A percentile compares a stretch with the other conserved stretches of the same genome.
phyloP scores from a whole-genome alignment of 1,284 basidiomycete genomes.

The Vanrija sp. region DNA sequence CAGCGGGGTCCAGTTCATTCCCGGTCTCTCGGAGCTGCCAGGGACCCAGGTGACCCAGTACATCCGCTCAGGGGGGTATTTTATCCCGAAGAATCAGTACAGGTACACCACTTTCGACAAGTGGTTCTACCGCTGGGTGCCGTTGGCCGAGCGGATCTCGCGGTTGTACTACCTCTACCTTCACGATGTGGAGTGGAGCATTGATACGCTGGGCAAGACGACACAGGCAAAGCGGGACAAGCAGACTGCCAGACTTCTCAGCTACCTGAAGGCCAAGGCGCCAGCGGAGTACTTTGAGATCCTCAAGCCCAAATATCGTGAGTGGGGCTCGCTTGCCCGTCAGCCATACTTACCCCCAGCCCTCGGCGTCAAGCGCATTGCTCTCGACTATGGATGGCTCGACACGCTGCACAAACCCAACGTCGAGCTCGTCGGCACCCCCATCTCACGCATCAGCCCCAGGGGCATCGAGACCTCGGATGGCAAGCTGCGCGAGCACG shows the following conservation, averaged over 20 bases:
- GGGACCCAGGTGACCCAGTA: conserved; percentile 9
- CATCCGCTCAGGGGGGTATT: conserved; percentile 12
- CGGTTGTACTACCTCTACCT: background rate
- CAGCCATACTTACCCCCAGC: background rate
- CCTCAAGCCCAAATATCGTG: conserved; percentile 7
- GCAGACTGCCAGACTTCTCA: background rate
- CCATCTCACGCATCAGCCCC: background rate
- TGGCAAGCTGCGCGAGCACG: conserved; percentile 18
- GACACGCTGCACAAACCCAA: conserved; percentile 9
- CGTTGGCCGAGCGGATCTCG: background rate
- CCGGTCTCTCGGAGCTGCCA: conserved; percentile 3
- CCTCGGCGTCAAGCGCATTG: conserved; percentile 9
- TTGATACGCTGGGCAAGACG: background rate
- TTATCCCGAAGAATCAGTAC: conserved; percentile 7
- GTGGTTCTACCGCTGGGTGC: conserved; percentile 12
- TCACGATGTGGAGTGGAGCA: conserved; percentile 2
- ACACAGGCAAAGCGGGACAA: background rate
- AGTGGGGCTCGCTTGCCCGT: background rate
- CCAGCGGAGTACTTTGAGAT: conserved; percentile 10
- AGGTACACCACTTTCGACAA: conserved; percentile 5
- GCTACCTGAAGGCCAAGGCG: conserved; percentile 6
- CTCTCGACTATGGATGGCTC: conserved; percentile 11
- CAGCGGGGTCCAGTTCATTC: conserved; percentile 9
- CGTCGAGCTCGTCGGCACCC: conserved; percentile 7
- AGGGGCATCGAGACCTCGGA: conserved; percentile 9